Conservation (phyloP, 2,329 filamentous ascomycete genomes). For the Fusarium globosum region DNA sequence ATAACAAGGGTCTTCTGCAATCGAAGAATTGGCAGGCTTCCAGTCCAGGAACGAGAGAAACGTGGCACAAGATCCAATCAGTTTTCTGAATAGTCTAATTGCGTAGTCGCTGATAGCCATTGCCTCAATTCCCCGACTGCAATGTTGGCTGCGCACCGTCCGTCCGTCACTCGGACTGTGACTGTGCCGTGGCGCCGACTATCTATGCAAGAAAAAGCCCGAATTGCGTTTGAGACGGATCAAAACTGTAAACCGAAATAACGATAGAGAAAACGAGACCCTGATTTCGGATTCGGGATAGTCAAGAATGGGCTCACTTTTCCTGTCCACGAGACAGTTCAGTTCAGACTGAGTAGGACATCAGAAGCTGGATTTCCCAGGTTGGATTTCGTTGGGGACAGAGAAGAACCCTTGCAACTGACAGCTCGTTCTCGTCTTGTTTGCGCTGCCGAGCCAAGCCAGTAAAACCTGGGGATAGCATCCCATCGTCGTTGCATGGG, state of each 20-base stretch:
- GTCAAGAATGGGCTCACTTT: constrained; percentile 26
- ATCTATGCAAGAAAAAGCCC: constrained; percentile 14
- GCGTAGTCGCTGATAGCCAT: constrained; percentile 14
- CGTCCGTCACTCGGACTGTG: constrained; percentile 1
- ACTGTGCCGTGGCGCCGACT: constrained; percentile 20
- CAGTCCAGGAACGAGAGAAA: constrained; percentile 29
- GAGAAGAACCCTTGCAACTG: constrained; percentile 16
- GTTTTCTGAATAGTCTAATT: constrained; percentile 18
- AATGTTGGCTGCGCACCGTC: constrained; percentile 28
- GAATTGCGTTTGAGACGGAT: constrained; percentile 15
- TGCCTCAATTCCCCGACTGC: constrained; percentile 9
- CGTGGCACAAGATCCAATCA: constrained; percentile 18
- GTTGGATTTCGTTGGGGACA: constrained; percentile 29
- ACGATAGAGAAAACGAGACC: constrained; percentile 9
- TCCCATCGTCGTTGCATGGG: constrained; percentile 23
- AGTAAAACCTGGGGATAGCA: constrained; percentile 39
- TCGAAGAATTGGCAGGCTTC: constrained; percentile 25
- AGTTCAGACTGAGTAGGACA: constrained; percentile 11
- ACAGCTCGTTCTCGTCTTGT: constrained; percentile 14
- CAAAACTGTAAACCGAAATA: constrained; percentile 29
- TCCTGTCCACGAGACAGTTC: constrained; percentile 23
- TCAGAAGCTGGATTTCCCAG: constrained; percentile 21
- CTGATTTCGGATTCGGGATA: constrained; percentile 30
- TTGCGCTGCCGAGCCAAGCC: constrained; percentile 25
- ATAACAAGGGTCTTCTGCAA: constrained; percentile 21